Base-by-base conservation (phyloP, 805 yeast species). In the Teunomyces atbi region DNA sequence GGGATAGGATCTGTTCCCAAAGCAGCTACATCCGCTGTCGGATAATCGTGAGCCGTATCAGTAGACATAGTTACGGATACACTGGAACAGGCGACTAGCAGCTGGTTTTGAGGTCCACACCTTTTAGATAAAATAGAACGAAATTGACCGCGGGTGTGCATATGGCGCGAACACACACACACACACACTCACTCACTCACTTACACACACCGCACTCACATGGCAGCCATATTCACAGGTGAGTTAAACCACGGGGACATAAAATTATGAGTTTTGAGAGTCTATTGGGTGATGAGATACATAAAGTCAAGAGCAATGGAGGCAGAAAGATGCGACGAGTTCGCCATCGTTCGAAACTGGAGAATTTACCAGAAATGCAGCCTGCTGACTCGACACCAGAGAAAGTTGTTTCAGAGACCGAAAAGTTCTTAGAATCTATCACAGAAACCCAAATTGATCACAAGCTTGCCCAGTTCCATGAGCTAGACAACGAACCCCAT, bases 201-300 rank as follows among this genome's bases (percentile, higher is more conserved):
- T n/a, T n/a, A n/a, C n/a, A n/a, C n/a, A 12, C 8, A 6, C 18
- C 33, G 16, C 33, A 30, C 33, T 13, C 33, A 29, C 33, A 30
- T 13, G 33, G 33, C 8, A 29, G 15, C 33, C 6, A n/a, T 18
- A 33, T 13, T 16, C 16, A 3, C 10, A 6, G 35, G 18, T 30
- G 16, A n/a, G 37, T n/a, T 15, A 33, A 19, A 34, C 13, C 26
- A 13, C 37, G 23, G 37, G 12, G 37, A 11, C n/a, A 18, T 12
- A 35, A 6, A 8, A n/a, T 11, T 4, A 79, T 80, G 84, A 77
- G 78, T 55, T 73, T 79, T 48, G 66, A 77, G 10, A 64, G 66
- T 32, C 51, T 79, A 61, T 66, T 81, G 44, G 54, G 72, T 1
- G 60, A 65, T 21, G 84, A 81, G 58, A 80, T 81, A 16, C 65